These are phyloP conservation scores for Fusarium caatingaense DNA, from an alignment of 2,329 filamentous ascomycete species.

Conservation along the genomic window DNA sequence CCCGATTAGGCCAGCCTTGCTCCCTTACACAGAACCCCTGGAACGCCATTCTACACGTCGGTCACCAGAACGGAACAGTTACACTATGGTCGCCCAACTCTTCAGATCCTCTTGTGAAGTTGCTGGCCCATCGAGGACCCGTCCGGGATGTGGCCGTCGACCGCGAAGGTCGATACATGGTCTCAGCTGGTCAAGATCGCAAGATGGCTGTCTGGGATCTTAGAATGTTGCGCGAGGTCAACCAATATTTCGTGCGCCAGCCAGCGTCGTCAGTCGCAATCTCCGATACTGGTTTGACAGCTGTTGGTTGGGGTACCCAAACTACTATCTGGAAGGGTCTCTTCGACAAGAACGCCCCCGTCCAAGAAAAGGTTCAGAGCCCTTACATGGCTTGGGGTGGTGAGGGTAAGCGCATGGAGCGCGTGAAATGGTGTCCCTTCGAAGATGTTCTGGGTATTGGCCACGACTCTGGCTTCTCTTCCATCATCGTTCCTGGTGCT, in stretches of 20 bases:
- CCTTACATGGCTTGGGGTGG: slow-evolving; percentile 96
- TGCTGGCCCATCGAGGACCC: slow-evolving; percentile 89
- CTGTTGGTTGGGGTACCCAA: slow-evolving; percentile 90
- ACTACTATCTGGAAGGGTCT: slow-evolving; percentile 92
- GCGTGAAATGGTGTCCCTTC: slow-evolving; percentile 90
- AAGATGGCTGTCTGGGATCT: slow-evolving; percentile 98
- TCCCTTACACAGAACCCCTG: slow-evolving; percentile 88
- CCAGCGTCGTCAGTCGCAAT: slow-evolving; percentile 88
- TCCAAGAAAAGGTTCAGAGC: slow-evolving; percentile 83
- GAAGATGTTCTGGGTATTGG: slow-evolving; percentile 91
- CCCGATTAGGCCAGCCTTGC: slow-evolving; percentile 84
- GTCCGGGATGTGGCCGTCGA: slow-evolving; percentile 88
- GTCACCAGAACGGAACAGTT: slow-evolving; percentile 94
- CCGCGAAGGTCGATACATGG: slow-evolving; percentile 93
- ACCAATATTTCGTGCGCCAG: slow-evolving; percentile 85
- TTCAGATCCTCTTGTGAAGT: slow-evolving; percentile 86
- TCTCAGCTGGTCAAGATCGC: slow-evolving; percentile 87
- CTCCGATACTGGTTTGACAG: slow-evolving; percentile 87
- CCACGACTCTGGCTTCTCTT: slow-evolving; percentile 88
- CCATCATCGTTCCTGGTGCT: slow-evolving; percentile 90
- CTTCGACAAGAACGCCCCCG: slow-evolving; percentile 76
- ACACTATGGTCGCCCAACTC: slow-evolving; percentile 96
- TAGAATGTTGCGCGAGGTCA: slow-evolving; percentile 91
- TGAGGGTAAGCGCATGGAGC: slow-evolving; percentile 83
- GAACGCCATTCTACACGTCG: slow-evolving; percentile 91